A percentile compares a stretch with the other conserved stretches of the same genome.
Evolutionary conservation across 108 stramenopile genomes (phyloP).

Genomic region (Mayamaea pseudoterrestris): DNA sequence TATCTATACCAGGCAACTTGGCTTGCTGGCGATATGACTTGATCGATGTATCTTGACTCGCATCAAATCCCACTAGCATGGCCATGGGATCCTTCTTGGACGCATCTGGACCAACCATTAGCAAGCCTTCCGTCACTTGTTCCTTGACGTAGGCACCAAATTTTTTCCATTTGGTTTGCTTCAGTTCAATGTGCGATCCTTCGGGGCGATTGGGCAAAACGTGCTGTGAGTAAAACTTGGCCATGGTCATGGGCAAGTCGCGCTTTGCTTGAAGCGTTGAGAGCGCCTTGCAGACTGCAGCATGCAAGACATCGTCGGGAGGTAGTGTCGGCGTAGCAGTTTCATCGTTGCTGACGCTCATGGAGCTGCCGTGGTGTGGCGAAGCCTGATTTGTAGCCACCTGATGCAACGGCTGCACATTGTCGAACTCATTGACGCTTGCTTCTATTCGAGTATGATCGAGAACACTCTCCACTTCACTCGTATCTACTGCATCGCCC

Average conservation of each 20-base stretch:
- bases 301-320: constrained; percentile 28
- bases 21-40: neutral
- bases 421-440: neutral
- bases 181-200: constrained; percentile 42
- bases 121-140: constrained; percentile 34
- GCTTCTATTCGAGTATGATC: neutral
- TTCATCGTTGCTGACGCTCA: too few relatives aligned
- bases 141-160: constrained; percentile 58
- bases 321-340: too few relatives aligned
- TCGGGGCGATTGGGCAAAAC: constrained; percentile 31
- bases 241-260: constrained; percentile 50
- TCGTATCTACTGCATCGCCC: neutral
- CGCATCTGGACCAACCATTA: constrained; percentile 32
- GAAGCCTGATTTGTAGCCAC: neutral
- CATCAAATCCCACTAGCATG: constrained; percentile 30
- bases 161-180: constrained; percentile 62
- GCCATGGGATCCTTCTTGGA: constrained; percentile 49
- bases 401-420: neutral
- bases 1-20: constrained; percentile 17
- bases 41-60: constrained; percentile 26
- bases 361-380: neutral
- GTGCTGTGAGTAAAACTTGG: constrained; percentile 62
- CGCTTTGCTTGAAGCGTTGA: constrained; percentile 28
- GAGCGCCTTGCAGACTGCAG: constrained; percentile 34
- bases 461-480: neutral